Conservation (phyloP, 202 grass and related monocot species). For the Sporobolus alterniflorus region DNA sequence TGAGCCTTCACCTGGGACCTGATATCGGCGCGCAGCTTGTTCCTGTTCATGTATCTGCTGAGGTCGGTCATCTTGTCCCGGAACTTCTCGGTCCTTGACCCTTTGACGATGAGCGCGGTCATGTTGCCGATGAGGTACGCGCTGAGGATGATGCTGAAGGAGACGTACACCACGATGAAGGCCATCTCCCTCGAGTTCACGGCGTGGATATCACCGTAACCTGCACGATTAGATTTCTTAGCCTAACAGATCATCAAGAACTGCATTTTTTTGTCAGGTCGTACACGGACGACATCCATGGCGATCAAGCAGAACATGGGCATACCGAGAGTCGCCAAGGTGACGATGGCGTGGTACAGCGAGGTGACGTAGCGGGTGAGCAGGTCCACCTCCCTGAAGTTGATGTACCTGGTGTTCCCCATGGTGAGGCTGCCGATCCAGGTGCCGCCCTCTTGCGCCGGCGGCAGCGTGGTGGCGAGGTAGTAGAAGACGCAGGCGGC, state of each 20-base stretch:
- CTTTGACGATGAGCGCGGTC: constrained; percentile 93
- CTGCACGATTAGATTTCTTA: constrained; percentile 23
- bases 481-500: constrained; percentile 95
- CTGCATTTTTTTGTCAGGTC: background rate
- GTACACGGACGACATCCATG: too few species aligned
- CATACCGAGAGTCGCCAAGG: constrained; percentile 86
- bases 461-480: constrained; percentile 81
- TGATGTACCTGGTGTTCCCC: constrained; percentile 67
- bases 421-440: constrained; percentile 89
- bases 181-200: constrained; percentile 86
- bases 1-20: constrained; percentile 78
- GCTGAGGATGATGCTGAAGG: constrained; percentile 77
- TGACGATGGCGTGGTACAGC: constrained; percentile 83
- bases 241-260: constrained; percentile 1
- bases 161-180: constrained; percentile 74
- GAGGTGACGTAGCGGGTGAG: constrained; percentile 87
- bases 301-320: background rate
- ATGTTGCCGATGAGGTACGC: constrained; percentile 95
- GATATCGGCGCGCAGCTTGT: constrained; percentile 70
- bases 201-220: constrained; percentile 82
- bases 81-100: constrained; percentile 83
- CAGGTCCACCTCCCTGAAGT: constrained; percentile 84
- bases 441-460: constrained; percentile 58
- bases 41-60: constrained; percentile 95
- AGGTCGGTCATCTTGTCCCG: constrained; percentile 95